Conservation (phyloP, 129 eudicot genomes). For the Gnaphalium uliginosum region DNA sequence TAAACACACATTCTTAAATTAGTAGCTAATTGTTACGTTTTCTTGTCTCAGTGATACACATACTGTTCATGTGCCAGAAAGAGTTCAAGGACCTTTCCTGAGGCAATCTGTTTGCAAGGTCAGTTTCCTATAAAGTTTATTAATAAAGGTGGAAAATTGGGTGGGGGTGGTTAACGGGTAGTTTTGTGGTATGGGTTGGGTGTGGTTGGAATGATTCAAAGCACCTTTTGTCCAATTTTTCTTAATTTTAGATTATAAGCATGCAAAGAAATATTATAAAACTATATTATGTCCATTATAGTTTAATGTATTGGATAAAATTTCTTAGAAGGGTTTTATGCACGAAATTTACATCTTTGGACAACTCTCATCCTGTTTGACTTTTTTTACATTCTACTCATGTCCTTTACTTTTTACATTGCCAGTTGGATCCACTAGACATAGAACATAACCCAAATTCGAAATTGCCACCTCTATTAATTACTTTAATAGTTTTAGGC, state of each 20-base stretch:
- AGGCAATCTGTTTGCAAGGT: constrained; percentile 77
- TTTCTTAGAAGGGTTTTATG: not conserved
- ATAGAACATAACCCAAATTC: constrained; percentile 4
- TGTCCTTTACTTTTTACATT: not conserved
- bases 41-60: constrained; percentile 56
- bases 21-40: constrained; percentile 16
- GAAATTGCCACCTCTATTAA: not conserved
- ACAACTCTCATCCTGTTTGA: not conserved
- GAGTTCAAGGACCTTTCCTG: constrained; percentile 82
- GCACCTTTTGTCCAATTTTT: not conserved
- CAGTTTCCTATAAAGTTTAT: constrained; percentile 22
- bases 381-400: not conserved
- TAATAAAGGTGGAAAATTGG: not conserved
- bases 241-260: not conserved
- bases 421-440: not conserved
- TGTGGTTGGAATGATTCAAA: not conserved
- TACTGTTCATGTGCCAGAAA: constrained; percentile 67
- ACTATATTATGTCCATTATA: not conserved
- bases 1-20: not conserved
- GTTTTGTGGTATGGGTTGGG: not conserved
- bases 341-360: not conserved
- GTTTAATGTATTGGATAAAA: not conserved
- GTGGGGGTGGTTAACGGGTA: not conserved
- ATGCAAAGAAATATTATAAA: not conserved
- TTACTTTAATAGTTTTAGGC: not conserved